Conservation (phyloP, 1,284 basidiomycete genomes). For the Nidula niveotomentosa region DNA sequence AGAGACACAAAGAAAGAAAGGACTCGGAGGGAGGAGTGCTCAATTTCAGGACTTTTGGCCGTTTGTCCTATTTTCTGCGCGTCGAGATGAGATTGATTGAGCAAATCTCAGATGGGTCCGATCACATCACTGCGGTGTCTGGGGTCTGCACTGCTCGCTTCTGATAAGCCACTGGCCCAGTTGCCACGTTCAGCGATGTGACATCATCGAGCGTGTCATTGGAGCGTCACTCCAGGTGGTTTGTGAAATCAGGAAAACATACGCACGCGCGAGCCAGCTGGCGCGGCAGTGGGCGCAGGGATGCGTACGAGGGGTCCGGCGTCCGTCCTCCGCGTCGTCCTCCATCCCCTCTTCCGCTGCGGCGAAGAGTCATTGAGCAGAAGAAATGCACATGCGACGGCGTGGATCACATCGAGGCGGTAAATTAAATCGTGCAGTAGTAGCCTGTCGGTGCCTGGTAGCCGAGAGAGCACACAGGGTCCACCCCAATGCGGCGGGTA, state of each 20-base stretch:
- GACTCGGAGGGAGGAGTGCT: not conserved
- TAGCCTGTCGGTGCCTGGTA: constrained; percentile 3
- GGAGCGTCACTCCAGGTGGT: not conserved
- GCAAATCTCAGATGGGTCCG: not conserved
- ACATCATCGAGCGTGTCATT: not conserved
- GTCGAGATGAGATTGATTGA: no score
- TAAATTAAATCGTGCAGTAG: not conserved
- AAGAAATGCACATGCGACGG: no score
- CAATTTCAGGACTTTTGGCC: no score
- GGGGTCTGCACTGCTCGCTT: not conserved
- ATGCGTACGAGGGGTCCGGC: no score
- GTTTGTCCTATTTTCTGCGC: no score
- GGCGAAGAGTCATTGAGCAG: no score
- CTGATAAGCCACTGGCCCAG: not conserved
- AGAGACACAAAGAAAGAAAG: not conserved
- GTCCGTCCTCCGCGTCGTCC: no score
- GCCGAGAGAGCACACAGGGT: not conserved
- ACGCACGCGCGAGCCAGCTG: not conserved
- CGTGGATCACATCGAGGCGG: no score
- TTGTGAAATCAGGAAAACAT: not conserved
- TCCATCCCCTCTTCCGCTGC: no score
- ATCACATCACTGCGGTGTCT: not conserved
- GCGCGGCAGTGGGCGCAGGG: not conserved
- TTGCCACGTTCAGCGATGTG: not conserved
- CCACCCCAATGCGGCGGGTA: no score